Conservation (phyloP, 2,329 filamentous ascomycete genomes). For the Aspergillus piperis region DNA sequence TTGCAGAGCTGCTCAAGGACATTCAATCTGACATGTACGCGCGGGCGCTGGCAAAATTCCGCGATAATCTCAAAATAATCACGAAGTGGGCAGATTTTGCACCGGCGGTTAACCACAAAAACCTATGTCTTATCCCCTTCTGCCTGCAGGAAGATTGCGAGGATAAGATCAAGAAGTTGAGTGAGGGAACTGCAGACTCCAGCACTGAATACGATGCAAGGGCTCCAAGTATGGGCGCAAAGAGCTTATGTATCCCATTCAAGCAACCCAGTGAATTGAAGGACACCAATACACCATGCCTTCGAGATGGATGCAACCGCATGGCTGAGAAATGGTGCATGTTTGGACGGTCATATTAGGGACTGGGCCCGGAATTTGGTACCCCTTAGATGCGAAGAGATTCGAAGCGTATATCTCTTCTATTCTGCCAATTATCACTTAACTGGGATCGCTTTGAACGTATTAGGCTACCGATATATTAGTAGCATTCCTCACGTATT, state of each 20-base stretch:
- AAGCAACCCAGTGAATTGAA: constrained; percentile 79
- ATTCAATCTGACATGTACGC: constrained; percentile 82
- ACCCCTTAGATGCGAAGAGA: too few relatives aligned
- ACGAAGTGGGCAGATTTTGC: constrained; percentile 90
- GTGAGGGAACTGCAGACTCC: constrained; percentile 61
- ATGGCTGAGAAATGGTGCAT: constrained; percentile 84
- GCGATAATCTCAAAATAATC: constrained; percentile 75
- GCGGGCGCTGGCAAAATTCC: constrained; percentile 76
- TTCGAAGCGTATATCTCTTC: too few relatives aligned
- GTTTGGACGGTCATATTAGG: constrained; percentile 65
- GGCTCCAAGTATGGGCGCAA: constrained; percentile 74
- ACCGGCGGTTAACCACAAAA: constrained; percentile 86
- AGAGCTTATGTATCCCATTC: constrained; percentile 76
- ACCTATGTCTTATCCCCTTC: constrained; percentile 88
- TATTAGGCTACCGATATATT: too few relatives aligned
- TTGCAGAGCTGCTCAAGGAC: constrained; percentile 65
- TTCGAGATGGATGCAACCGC: constrained; percentile 79
- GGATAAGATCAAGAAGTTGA: constrained; percentile 92
- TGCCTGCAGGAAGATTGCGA: constrained; percentile 84
- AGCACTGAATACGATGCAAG: constrained; percentile 73
- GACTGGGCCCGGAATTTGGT: too few relatives aligned
- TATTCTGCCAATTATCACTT: too few relatives aligned
- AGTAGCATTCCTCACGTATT: too few relatives aligned
- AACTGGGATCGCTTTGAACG: too few relatives aligned
- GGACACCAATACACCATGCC: constrained; percentile 78